Evolutionary conservation across 2,329 filamentous ascomycete genomes (phyloP), one percentile per base, ranked within the genome.

Genomic region (Ophiostoma ips): DNA sequence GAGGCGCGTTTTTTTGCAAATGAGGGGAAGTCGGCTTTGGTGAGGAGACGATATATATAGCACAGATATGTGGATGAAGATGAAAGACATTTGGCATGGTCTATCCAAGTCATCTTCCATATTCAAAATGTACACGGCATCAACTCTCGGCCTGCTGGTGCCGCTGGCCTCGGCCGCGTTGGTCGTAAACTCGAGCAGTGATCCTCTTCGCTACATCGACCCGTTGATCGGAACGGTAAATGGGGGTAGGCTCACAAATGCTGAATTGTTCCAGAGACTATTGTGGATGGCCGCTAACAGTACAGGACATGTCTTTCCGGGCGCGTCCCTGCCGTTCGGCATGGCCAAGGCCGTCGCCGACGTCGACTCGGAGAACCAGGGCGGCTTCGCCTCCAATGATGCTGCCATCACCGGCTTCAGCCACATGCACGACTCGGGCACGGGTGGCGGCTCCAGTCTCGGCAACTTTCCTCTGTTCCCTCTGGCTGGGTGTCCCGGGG

Each of bases 261-360:
- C n/a, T n/a, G n/a, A n/a, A n/a, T n/a, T n/a, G n/a, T n/a, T n/a
- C n/a, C n/a, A n/a, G n/a, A n/a, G n/a, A n/a, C n/a, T n/a, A n/a
- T n/a, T n/a, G n/a, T n/a, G 33, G 18, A 37, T 16, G 5, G 15
- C 28, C 19, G 45, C 9, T 10, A 36, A 21, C 15, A 44, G 71
- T 60, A 74, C 72, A 62, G 75, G 75, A 37, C 75, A 79, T 61
- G 75, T 77, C 24, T 78, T 78, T 52, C 68, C 74, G 3, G 75
- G 75, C 12, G 74, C 74, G 13, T 73, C 71, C 3, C 57, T 73
- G 37, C 75, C 37, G 18, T 40, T 40, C 12, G 19, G 37, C 37
- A 63, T 74, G 3, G 66, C n/a, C 53, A 68, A 68, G 3, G 70
- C 71, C 8, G 64, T 68, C 44, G 63, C 69, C 19, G 37, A 40